Conservation (phyloP, 2,329 filamentous ascomycete genomes). For the Fusarium sp. region DNA sequence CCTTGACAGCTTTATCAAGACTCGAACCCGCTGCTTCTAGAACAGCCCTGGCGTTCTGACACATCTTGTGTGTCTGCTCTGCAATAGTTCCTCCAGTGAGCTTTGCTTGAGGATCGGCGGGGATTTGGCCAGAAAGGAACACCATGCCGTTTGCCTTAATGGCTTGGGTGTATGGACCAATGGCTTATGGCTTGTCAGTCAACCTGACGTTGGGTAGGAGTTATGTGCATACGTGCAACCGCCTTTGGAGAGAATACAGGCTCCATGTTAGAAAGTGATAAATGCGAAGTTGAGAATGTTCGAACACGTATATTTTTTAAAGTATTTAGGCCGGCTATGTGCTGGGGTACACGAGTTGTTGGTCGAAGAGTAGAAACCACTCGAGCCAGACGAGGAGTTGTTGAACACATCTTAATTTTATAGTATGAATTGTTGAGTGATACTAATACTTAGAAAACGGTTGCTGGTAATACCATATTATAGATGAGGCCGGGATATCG, state of each 20-base stretch:
- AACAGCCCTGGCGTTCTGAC: conserved; percentile 72
- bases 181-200: conserved; percentile 6
- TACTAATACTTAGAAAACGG: not conserved
- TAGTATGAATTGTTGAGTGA: not conserved
- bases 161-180: conserved; percentile 34
- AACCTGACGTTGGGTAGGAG: not conserved
- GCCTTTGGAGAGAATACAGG: conserved; percentile 22
- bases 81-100: conserved; percentile 70
- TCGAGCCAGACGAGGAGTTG: not conserved
- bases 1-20: conserved; percentile 75
- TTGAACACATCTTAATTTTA: not conserved
- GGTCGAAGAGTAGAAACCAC: not conserved
- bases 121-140: conserved; percentile 78
- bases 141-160: conserved; percentile 59
- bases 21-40: conserved; percentile 73
- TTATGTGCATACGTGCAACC: conserved; percentile 15
- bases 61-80: conserved; percentile 40
- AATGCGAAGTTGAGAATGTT: not conserved
- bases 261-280: conserved; percentile 7
- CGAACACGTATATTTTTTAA: not conserved
- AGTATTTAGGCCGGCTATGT: not conserved
- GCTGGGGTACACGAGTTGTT: not conserved
- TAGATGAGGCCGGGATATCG: conserved; percentile 1
- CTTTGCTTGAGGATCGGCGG: conserved; percentile 67
- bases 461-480: not conserved